A percentile compares a stretch with the other conserved stretches of the same genome.
Conservation (phyloP, 2,329 filamentous ascomycete genomes). For the Aspergillus flavus region DNA sequence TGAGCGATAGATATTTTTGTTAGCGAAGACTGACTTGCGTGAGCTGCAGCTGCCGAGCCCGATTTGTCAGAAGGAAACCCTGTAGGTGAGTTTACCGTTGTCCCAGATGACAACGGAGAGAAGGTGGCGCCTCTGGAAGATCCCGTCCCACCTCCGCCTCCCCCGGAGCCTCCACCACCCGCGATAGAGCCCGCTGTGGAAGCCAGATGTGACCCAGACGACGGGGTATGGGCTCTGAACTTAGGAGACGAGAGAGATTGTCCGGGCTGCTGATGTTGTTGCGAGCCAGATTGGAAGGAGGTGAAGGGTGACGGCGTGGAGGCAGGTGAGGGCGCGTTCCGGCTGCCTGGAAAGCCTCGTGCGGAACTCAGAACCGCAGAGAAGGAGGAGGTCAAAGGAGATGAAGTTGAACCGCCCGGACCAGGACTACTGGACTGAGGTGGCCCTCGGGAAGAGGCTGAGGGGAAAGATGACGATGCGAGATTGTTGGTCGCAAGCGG, state of each 20-base stretch:
- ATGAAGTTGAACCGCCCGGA: slow-evolving; percentile 52
- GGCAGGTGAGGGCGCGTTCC: slow-evolving; percentile 56
- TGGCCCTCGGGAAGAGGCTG: slow-evolving; percentile 47
- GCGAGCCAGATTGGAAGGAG: slow-evolving; percentile 56
- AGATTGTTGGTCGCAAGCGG: slow-evolving; percentile 59
- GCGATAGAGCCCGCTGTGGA: slow-evolving; percentile 57
- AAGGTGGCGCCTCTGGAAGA: slow-evolving; percentile 60
- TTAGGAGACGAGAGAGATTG: slow-evolving; percentile 60
- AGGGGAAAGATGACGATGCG: slow-evolving; percentile 43
- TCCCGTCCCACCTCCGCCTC: slow-evolving; percentile 58
- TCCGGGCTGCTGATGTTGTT: slow-evolving; percentile 53
- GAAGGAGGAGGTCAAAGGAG: slow-evolving; percentile 56
- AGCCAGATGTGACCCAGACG: slow-evolving; percentile 58
- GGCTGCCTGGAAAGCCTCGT: slow-evolving; percentile 54
- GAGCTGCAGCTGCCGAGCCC: slow-evolving; percentile 43
- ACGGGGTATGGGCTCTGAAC: slow-evolving; percentile 57
- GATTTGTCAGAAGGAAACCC: slow-evolving; percentile 55
- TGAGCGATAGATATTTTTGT: slow-evolving; percentile 95
- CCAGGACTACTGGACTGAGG: slow-evolving; percentile 52
- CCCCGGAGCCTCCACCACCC: slow-evolving; percentile 53
- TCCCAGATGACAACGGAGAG: slow-evolving; percentile 62
- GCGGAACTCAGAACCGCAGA: slow-evolving; percentile 55
- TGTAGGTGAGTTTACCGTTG: slow-evolving; percentile 55
- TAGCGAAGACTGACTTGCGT: slow-evolving; percentile 63
- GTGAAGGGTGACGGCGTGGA: slow-evolving; percentile 59